Evolutionary conservation across 257 asterid species (phyloP).

Genomic region (Lycium ferocissimum): DNA sequence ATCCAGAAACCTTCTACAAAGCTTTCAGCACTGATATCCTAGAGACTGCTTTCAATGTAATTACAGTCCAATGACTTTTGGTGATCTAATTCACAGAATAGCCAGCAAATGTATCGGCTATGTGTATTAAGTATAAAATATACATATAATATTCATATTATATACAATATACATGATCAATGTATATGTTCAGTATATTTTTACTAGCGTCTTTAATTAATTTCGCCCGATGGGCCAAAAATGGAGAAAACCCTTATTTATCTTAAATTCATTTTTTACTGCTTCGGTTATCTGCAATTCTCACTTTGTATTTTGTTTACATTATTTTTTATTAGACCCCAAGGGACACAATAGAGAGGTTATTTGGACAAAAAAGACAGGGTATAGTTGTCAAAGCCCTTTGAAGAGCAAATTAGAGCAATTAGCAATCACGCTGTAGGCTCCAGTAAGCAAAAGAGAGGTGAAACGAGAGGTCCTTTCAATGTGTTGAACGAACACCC

Average conservation of each 20-base stretch:
- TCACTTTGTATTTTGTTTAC: not conserved
- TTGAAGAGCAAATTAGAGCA: slow-evolving; percentile 54
- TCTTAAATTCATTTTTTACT: too few relatives aligned
- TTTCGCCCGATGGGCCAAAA: too few relatives aligned
- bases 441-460: slow-evolving; percentile 29
- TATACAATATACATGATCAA: too few relatives aligned
- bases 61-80: too few relatives aligned
- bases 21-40: slow-evolving; percentile 56
- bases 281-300: not conserved
- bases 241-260: too few relatives aligned
- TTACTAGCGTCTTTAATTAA: not conserved
- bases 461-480: slow-evolving; percentile 41
- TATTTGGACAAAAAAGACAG: slow-evolving; percentile 42
- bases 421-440: slow-evolving; percentile 36
- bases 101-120: too few relatives aligned
- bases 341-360: slow-evolving; percentile 37
- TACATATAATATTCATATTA: too few relatives aligned
- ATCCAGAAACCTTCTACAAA: slow-evolving; percentile 47
- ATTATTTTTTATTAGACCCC: slow-evolving; percentile 33
- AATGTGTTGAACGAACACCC: slow-evolving; percentile 40
- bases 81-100: too few relatives aligned
- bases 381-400: slow-evolving; percentile 49
- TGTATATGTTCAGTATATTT: too few relatives aligned
- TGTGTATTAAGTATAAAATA: too few relatives aligned
- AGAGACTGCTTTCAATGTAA: slow-evolving; percentile 58